Percentiles rank a stretch among this genome's conserved stretches.
These are phyloP conservation scores for Penicillium frequentans DNA, from an alignment of 2,329 filamentous ascomycete species.

Conservation along the genomic window DNA sequence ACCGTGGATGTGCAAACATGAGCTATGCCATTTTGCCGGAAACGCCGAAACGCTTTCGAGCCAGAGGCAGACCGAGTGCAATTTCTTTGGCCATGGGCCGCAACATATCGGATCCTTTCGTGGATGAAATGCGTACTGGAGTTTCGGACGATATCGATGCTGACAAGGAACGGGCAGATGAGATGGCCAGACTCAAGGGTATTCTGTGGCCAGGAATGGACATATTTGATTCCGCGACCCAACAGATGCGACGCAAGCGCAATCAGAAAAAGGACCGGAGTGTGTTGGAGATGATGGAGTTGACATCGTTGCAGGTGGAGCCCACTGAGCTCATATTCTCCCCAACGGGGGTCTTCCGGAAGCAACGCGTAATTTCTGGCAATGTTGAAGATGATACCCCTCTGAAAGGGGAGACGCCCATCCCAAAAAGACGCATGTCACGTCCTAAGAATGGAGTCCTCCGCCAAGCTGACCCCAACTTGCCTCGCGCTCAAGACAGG, in stretches of 20 bases:
- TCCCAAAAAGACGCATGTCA: conserved; percentile 36
- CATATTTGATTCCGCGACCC: conserved; percentile 52
- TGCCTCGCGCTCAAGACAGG: conserved; percentile 28
- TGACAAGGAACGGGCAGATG: conserved; percentile 36
- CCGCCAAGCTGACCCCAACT: conserved; percentile 34
- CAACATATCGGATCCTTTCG: conserved; percentile 18
- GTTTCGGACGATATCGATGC: conserved; percentile 18
- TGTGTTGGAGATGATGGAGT: conserved; percentile 48
- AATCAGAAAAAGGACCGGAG: conserved; percentile 54
- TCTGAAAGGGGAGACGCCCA: conserved; percentile 46
- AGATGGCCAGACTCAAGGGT: conserved; percentile 47
- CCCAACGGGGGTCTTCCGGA: conserved; percentile 43
- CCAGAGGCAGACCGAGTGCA: not conserved
- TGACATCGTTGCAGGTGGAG: conserved; percentile 44
- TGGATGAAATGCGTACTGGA: conserved; percentile 9
- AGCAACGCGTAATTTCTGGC: conserved; percentile 48
- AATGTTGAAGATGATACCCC: conserved; percentile 50
- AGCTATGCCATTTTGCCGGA: conserved; percentile 2
- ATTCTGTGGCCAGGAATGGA: conserved; percentile 53
- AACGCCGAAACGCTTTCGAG: conserved; percentile 12
- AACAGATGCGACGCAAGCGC: conserved; percentile 49
- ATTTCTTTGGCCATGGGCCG: not conserved
- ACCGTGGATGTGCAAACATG: not conserved
- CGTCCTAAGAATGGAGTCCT: conserved; percentile 34
- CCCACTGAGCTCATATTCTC: conserved; percentile 51